Evolutionary conservation across 805 yeast species (phyloP).

Genomic region (Candida peoriensis): DNA sequence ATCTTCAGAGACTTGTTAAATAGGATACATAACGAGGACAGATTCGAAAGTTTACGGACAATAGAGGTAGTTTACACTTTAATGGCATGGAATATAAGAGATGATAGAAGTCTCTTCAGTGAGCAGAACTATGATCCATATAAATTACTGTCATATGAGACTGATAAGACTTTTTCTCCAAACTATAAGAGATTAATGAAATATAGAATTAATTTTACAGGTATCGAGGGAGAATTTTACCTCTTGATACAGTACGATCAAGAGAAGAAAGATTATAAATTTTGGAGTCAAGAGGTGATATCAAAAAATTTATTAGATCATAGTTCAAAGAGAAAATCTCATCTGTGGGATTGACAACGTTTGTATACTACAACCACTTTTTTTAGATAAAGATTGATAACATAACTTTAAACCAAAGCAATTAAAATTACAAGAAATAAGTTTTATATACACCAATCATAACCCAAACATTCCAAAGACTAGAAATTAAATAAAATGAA

Average conservation of each 20-base stretch:
- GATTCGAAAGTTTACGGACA: not conserved
- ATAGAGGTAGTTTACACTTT: constrained; percentile 7
- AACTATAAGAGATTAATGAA: constrained; percentile 9
- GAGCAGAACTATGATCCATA: constrained; percentile 5
- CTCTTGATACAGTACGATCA: not conserved
- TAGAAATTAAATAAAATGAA: constrained; percentile 3
- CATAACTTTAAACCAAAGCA: constrained; percentile 15
- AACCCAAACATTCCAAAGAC: constrained; percentile 6
- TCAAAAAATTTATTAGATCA: constrained; percentile 6
- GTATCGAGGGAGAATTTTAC: no score
- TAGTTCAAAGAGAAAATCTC: not conserved
- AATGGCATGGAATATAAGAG: constrained; percentile 20
- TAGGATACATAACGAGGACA: not conserved
- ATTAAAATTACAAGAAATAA: constrained; percentile 11
- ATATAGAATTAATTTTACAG: constrained; percentile 4
- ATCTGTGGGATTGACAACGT: no score
- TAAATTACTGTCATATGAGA: constrained; percentile 10
- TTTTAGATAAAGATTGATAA: no score
- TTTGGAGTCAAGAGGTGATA: constrained; percentile 19
- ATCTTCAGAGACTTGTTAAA: constrained; percentile 1
- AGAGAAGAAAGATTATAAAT: constrained; percentile 8
- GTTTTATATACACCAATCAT: constrained; percentile 18
- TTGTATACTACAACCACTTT: no score
- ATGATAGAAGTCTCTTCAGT: constrained; percentile 10
- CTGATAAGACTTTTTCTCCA: constrained; percentile 12